Conservation (phyloP, 805 yeast species). For the Yamadazyma insecticola region DNA sequence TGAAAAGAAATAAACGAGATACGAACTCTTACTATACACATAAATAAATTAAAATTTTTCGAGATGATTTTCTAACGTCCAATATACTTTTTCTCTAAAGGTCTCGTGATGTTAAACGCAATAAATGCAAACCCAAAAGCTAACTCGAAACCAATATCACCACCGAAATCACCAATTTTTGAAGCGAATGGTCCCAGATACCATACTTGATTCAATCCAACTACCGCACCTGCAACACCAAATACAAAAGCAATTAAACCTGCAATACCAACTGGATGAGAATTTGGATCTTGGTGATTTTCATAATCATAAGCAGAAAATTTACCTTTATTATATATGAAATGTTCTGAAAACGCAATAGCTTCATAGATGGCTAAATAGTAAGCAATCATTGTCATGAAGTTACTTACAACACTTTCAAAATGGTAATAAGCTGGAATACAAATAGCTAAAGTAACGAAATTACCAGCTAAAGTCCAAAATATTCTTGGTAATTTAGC, state of each 20-base stretch:
- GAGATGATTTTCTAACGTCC: slow-evolving; percentile 14
- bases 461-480: slow-evolving; percentile 31
- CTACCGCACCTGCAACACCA: slow-evolving; percentile 28
- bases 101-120: slow-evolving; percentile 22
- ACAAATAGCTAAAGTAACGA: slow-evolving; percentile 25
- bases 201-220: slow-evolving; percentile 32
- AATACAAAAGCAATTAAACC: slow-evolving; percentile 24
- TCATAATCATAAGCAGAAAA: slow-evolving; percentile 21
- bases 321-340: slow-evolving; percentile 19
- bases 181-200: slow-evolving; percentile 26
- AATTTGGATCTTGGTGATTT: slow-evolving; percentile 17
- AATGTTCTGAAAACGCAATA: slow-evolving; percentile 26
- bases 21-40: neutral
- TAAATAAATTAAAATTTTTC: too few species aligned
- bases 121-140: slow-evolving; percentile 24
- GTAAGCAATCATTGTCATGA: slow-evolving; percentile 28
- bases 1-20: too few species aligned
- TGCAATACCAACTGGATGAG: slow-evolving; percentile 27
- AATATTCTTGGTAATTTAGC: slow-evolving; percentile 28
- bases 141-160: slow-evolving; percentile 28
- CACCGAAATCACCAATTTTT: slow-evolving; percentile 16
- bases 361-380: slow-evolving; percentile 30
- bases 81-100: slow-evolving; percentile 25
- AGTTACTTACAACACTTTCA: slow-evolving; percentile 24
- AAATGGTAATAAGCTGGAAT: slow-evolving; percentile 33